phyloP scores from a whole-genome alignment of 108 stramenopile genomes.

The Pseudonitzschia delicatissima region DNA sequence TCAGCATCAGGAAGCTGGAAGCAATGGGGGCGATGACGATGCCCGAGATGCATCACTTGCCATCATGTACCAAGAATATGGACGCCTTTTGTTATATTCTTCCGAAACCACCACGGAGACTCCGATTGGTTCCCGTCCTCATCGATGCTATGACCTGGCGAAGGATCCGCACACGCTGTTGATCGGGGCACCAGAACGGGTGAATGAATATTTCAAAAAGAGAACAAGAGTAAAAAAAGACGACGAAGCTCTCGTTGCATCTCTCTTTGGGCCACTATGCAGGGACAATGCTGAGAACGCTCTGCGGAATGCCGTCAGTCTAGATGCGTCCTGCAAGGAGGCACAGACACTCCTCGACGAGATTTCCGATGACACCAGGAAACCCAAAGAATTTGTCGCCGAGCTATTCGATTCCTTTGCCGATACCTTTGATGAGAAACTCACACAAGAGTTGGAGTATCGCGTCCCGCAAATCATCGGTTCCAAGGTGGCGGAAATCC shows the following conservation, averaged over 20 bases:
- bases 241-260: conserved; percentile 14
- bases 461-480: conserved; percentile 61
- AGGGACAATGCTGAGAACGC: conserved; percentile 64
- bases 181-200: conserved; percentile 40
- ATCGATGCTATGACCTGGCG: conserved; percentile 38
- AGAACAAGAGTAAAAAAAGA: neutral
- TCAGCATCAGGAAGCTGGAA: neutral
- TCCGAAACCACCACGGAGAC: neutral
- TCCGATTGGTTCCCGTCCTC: conserved; percentile 3
- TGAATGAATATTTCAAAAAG: conserved; percentile 1
- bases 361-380: conserved; percentile 45
- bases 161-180: conserved; percentile 51
- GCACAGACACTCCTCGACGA: conserved; percentile 47
- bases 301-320: conserved; percentile 52
- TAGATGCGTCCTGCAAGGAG: conserved; percentile 48
- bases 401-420: conserved; percentile 81
- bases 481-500: conserved; percentile 26
- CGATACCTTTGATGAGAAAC: conserved; percentile 69
- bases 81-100: conserved; percentile 5
- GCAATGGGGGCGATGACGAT: conserved; percentile 10
- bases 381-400: conserved; percentile 70
- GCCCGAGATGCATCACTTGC: conserved; percentile 36
- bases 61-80: conserved; percentile 57
- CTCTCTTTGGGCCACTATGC: conserved; percentile 37
- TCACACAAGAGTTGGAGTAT: conserved; percentile 48